Base-by-base conservation (phyloP, 2,329 filamentous ascomycete genomes). In the Colletotrichum sp. region DNA sequence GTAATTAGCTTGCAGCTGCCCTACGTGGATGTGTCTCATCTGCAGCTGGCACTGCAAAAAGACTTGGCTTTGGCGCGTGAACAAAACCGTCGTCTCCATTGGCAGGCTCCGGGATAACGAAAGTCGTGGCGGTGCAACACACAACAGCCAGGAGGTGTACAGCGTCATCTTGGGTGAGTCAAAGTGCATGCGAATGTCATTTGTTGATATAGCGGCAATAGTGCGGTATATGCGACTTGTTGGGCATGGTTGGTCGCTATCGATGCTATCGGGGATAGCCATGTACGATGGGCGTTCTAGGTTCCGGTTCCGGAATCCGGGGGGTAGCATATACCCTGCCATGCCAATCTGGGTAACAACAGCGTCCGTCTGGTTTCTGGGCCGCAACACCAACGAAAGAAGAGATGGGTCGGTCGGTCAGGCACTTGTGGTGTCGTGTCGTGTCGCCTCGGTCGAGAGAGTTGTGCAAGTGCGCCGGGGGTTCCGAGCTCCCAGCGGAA, bases 21-120 rank as follows among this genome's bases (percentile, higher is more conserved):
- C 69, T 72, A 72, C 72, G 72, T 72, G 63, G 39, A 68, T 63
- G 68, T 72, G 72, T 75, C 72, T 75, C 57, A 75, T 68, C 72
- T 68, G 72, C 69, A 72, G 69, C 69, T 72, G 30, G 36, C 57
- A 60, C 62, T 28, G 63, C 55, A 63, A 32, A 63, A 72, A 36
- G 63, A 66, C 72, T 64, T 30, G 62, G 52, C n/a, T 34, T 26
- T 66, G 55, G 55, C 72, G 72, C 69, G 57, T 75, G 72, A 44
- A 32, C 63, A 55, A 44, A 32, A 34, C 24, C 15, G 26, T 34
- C 55, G 13, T 24, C 32, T 72, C 55, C 65, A 68, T 72, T 63
- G 63, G 52, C 30, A 52, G 68, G 69, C 62, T 48, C 70, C 34
- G 30, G 36, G 44, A 22, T 18, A 55, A 36, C 44, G 60, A 57